Base-by-base conservation (phyloP, 495 filamentous ascomycete species). In the Xylaria nigripes region DNA sequence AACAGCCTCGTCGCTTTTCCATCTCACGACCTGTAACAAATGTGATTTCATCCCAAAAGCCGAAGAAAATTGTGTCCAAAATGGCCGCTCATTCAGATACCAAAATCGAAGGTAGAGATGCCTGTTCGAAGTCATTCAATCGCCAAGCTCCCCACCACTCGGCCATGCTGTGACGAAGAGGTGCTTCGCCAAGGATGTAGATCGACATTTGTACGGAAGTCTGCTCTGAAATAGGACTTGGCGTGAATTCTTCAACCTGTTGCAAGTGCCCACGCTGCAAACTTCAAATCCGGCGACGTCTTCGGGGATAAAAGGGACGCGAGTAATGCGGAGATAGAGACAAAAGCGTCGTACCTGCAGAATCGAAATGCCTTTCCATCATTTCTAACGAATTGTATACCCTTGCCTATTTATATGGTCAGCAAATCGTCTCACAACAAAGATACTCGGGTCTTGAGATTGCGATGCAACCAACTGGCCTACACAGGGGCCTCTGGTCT, bases 311-410 rank as follows among this genome's bases (percentile, higher is more conserved):
- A 47, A 21, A 27, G 8, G 23, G 50, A n/a, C n/a, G 29, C n/a
- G 15, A 6, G 24, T 43, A 45, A 42, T 22, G 45, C 23, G 22
- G 21, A 22, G 7, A 38, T 42, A 30, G 38, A 41, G 24, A 2
- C 44, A 30, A 22, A 6, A 44, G 19, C 25, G 43, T 25, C 43
- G 46, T 45, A 55, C 53, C 53, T 48, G 41, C 48, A 58, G 29
- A 79, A 75, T 50, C 73, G 70, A 67, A 86, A 85, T 49, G 75
- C 72, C 63, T 77, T 77, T 59, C 86, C 87, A 69, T 95, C 89
- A 67, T 90, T 90, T 61, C 71, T 59, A 50, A 68, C 70, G 47
- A 74, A 74, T 38, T 49, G 45, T 27, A 55, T 55, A 38, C 53
- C 53, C 46, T 55, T 55, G 24, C 53, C 53, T 54, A 34, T 42